Base-by-base conservation (phyloP, 768 basidiomycete genomes). In the Suillus clintonianus region DNA sequence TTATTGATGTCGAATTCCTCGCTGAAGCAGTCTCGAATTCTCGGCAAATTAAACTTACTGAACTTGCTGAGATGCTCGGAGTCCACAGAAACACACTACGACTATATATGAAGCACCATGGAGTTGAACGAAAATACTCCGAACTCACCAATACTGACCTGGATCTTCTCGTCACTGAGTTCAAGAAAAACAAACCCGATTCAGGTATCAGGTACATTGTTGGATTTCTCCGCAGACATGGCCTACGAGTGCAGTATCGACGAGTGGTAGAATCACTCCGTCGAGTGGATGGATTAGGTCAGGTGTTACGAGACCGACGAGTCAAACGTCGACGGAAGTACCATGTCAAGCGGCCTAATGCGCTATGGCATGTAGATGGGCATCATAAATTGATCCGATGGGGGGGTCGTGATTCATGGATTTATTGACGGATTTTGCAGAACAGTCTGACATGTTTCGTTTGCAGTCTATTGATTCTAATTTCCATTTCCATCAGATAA, bases 371-470 rank as follows among this genome's bases (percentile, higher is more conserved):
- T 43, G 24, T 70, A 1, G 70, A 74, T 50, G 67, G 73, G 0
- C 71, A 76, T 62, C 72, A 75, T 58, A 76, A 76, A 15, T 62
- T 80, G 0, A 69, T 71, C 3, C 71, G 69, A 1, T 80, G n/a
- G 78, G 78, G 76, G 76, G 3, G 69, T 77, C 62, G 73, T 74
- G 19, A 70, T 77, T 7, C 76, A 77, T 66, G 76, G 76, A 0
- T 69, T 74, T 60, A 66, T 80, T 22, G 80, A 82, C 67, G 81
- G 81, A 0, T 76, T 73, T 63, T 77, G 76, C 41, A 65, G 77
- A 2, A 71, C 76, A 15, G 69, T 80, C 36, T 34, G 13, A 24
- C 24, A 48, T 9, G 24, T 37, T 10, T 37, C 50, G 27, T 19
- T 36, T 62, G 14, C 47, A 24, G 17, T 53, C 22, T n/a, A n/a